Conservation (phyloP, 2,329 filamentous ascomycete genomes). For the Calonectria pauciramosa region DNA sequence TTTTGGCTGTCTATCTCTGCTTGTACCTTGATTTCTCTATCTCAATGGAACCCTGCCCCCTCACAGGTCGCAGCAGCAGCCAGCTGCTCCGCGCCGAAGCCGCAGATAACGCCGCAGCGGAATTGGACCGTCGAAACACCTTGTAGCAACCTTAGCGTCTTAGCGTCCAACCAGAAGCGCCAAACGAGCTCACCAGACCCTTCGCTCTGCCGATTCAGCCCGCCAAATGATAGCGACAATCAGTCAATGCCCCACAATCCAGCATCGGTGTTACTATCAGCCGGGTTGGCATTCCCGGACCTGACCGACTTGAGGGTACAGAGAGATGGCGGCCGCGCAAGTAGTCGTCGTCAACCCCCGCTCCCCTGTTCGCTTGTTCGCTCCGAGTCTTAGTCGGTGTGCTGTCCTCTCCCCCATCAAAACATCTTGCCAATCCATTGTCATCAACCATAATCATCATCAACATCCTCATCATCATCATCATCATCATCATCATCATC, state of each 20-base stretch:
- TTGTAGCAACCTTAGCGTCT: conserved; percentile 42
- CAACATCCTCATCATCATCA: conserved; percentile 38
- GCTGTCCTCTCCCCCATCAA: conserved; percentile 39
- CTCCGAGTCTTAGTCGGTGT: conserved; percentile 35
- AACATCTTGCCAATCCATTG: conserved; percentile 25
- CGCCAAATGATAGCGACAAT: conserved; percentile 39
- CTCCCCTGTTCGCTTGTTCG: conserved; percentile 29
- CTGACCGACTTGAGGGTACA: conserved; percentile 45
- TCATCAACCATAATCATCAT: conserved; percentile 18
- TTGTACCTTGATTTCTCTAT: too few species aligned
- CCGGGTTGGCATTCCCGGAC: conserved; percentile 41
- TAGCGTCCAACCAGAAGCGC: conserved; percentile 45
- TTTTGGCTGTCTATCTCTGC: neutral
- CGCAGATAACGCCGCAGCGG: conserved; percentile 18
- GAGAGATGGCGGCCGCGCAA: conserved; percentile 36
- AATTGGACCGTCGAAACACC: conserved; percentile 6
- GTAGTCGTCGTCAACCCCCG: conserved; percentile 41
- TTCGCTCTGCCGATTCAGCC: conserved; percentile 39
- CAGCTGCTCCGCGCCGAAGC: neutral
- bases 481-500: conserved; percentile 38
- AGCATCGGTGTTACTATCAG: conserved; percentile 47
- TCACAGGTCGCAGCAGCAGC: neutral
- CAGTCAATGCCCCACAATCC: conserved; percentile 43
- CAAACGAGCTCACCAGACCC: conserved; percentile 43
- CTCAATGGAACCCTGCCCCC: neutral